These are phyloP conservation scores for Auricularia sp. DNA, from an alignment of 768 basidiomycete genomes.

Conservation along the genomic window DNA sequence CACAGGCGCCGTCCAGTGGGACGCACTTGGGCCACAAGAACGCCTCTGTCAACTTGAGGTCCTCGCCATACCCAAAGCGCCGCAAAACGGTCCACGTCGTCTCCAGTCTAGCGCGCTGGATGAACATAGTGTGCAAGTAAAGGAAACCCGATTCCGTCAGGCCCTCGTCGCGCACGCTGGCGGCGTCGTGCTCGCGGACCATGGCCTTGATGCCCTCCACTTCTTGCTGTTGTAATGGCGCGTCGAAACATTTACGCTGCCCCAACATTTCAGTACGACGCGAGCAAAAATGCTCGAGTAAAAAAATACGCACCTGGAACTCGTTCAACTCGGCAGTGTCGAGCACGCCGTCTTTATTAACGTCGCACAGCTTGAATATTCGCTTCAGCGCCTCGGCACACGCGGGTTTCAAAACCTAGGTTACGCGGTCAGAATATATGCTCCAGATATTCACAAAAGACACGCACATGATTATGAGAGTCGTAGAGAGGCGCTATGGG, in stretches of 20 bases:
- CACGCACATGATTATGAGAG: conserved; percentile 80
- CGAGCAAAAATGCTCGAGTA: conserved; percentile 6
- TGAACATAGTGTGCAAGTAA: conserved; percentile 92
- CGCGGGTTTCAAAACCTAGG: conserved; percentile 81
- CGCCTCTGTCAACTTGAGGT: conserved; percentile 76
- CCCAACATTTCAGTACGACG: conserved; percentile 19
- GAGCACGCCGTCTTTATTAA: conserved; percentile 87
- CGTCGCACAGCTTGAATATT: conserved; percentile 94
- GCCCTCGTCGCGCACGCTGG: conserved; percentile 66
- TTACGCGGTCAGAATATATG: neutral
- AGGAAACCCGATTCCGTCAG: conserved; percentile 90
- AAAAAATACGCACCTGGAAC: conserved; percentile 62
- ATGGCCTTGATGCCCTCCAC: conserved; percentile 93
- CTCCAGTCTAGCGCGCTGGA: conserved; percentile 88
- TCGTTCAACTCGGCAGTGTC: conserved; percentile 90
- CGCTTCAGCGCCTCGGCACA: conserved; percentile 80
- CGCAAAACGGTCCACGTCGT: conserved; percentile 97
- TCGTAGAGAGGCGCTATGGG: conserved; percentile 96
- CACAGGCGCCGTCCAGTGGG: neutral
- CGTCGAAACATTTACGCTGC: conserved; percentile 85
- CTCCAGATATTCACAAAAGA: no score
- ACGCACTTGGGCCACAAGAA: conserved; percentile 84
- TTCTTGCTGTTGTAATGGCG: conserved; percentile 85
- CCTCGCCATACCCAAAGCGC: conserved; percentile 94
- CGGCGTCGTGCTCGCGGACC: conserved; percentile 70